Percentiles rank a stretch among this genome's conserved stretches.
These are phyloP conservation scores for Phytopythium vexans DNA, from an alignment of 352 stramenopile genomes.

Conservation along the genomic window DNA sequence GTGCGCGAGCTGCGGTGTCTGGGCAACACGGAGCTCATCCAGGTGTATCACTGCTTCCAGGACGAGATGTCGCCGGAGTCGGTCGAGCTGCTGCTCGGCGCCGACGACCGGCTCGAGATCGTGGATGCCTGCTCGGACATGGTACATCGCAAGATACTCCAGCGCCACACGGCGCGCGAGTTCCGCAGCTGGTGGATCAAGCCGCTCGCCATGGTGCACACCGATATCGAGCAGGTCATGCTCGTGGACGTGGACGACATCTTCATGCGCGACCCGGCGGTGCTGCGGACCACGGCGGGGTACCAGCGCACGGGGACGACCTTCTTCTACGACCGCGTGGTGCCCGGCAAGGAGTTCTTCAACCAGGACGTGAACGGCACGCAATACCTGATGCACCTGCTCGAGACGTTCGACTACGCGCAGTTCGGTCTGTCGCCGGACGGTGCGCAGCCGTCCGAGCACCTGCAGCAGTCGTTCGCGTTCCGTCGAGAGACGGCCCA, in stretches of 20 bases:
- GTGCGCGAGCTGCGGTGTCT: conserved; percentile 17
- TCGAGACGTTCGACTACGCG: conserved; percentile 47
- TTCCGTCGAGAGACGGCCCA: conserved; percentile 41
- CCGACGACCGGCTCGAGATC: conserved; percentile 22
- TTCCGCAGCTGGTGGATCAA: conserved; percentile 44
- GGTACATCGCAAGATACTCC: conserved; percentile 14
- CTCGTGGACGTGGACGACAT: conserved; percentile 52
- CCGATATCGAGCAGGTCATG: conserved; percentile 24
- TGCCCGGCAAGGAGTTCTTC: conserved; percentile 21
- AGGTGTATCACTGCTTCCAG: conserved; percentile 32
- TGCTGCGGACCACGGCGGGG: conserved; percentile 21
- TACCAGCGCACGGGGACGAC: conserved; percentile 43
- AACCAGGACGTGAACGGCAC: conserved; percentile 21
- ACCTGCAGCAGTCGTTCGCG: conserved; percentile 30
- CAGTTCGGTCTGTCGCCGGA: conserved; percentile 18
- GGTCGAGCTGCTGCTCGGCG: conserved; percentile 10
- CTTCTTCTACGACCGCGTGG: conserved; percentile 33
- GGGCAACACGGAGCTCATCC: conserved; percentile 32
- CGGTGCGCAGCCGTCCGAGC: conserved; percentile 9
- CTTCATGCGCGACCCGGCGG: conserved; percentile 36
- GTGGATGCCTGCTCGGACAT: conserved; percentile 35
- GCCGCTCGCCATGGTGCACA: conserved; percentile 31
- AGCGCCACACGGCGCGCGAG: conserved; percentile 8
- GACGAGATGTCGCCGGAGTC: conserved; percentile 25
- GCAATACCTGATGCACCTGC: conserved; percentile 35